These are phyloP conservation scores for Phytophthora pini DNA, from an alignment of 352 stramenopile species.

Conservation along the genomic window DNA sequence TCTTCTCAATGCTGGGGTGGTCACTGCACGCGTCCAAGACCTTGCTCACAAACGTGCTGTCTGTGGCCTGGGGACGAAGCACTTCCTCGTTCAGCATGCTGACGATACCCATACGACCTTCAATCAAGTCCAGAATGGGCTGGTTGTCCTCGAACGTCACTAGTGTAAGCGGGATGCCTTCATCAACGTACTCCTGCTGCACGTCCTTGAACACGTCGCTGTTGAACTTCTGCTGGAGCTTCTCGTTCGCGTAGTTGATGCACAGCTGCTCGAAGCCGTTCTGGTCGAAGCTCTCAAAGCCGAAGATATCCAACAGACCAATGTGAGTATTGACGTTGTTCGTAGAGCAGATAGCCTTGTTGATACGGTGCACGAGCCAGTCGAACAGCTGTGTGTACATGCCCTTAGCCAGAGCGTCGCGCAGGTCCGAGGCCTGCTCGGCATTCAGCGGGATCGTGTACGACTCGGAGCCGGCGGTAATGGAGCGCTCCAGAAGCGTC, in stretches of 20 bases:
- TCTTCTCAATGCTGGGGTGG: conserved; percentile 88
- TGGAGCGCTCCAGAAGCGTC: conserved; percentile 90
- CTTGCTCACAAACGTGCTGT: conserved; percentile 87
- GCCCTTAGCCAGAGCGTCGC: conserved; percentile 96
- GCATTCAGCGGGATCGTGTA: conserved; percentile 93
- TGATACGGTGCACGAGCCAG: conserved; percentile 94
- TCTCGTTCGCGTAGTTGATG: conserved; percentile 94
- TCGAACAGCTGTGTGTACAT: conserved; percentile 97
- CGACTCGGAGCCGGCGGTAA: conserved; percentile 93
- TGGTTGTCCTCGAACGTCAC: conserved; percentile 94
- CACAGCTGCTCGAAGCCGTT: conserved; percentile 93
- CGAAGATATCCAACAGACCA: conserved; percentile 96
- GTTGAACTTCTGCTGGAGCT: conserved; percentile 92
- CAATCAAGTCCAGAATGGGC: conserved; percentile 90
- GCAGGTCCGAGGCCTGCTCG: conserved; percentile 90
- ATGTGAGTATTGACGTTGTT: conserved; percentile 85
- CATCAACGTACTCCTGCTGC: conserved; percentile 94
- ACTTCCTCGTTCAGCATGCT: conserved; percentile 96
- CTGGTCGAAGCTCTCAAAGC: conserved; percentile 94
- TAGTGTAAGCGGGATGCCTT: conserved; percentile 87
- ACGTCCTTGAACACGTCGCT: conserved; percentile 96
- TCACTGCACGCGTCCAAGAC: conserved; percentile 77
- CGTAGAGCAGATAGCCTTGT: conserved; percentile 83
- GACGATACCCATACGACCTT: conserved; percentile 90
- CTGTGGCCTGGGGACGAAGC: conserved; percentile 83